Evolutionary conservation across 768 basidiomycete genomes (phyloP), one percentile per base, ranked within the genome.

Genomic region (Lepiota venenata): DNA sequence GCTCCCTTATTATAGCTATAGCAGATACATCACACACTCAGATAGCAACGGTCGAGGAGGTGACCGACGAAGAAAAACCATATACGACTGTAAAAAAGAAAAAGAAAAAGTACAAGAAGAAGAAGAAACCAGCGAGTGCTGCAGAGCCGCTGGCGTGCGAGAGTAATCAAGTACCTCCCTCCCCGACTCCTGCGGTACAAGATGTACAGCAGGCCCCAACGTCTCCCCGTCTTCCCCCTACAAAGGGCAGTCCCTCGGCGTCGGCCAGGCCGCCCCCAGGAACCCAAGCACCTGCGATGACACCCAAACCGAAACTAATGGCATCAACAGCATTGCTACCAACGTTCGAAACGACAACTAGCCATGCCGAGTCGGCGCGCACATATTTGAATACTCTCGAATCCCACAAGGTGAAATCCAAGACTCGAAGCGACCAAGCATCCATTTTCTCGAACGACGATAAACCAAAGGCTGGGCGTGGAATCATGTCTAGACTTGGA

Each of bases 51-150:
- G 75, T 87, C 8, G 88, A 89, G 61, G 87, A 91, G 39, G 84
- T 81, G 0, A 85, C 87, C 47, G 90, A 89, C 46, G 87, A 86
- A 62, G 85, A 87, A 63, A 85, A 64, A 14, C 21, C 38, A 20
- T 21, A 20, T 29, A 25, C 50, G 0, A 61, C 71, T 2, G 45
- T 67, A 1, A 69, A 74, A 43, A 88, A 89, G 63, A 71, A 70
- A 74, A 89, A 87, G 66, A 87, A 89, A 68, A 85, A 85, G 66
- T 87, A 86, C 69, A 88, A 87, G 60, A 70, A 78, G 18, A 89
- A 86, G 73, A 91, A 88, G 66, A 88, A 85, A 69, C 83, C 81
- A 66, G 79, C 80, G 59, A 50, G 70, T 16, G 54, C 67, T 3
- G 46, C 69, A 35, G 59, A 48, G 15, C 51, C 63, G 44, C 60